phyloP scores from a whole-genome alignment of 352 stramenopile species.

The Phytopythium kandeliae region DNA sequence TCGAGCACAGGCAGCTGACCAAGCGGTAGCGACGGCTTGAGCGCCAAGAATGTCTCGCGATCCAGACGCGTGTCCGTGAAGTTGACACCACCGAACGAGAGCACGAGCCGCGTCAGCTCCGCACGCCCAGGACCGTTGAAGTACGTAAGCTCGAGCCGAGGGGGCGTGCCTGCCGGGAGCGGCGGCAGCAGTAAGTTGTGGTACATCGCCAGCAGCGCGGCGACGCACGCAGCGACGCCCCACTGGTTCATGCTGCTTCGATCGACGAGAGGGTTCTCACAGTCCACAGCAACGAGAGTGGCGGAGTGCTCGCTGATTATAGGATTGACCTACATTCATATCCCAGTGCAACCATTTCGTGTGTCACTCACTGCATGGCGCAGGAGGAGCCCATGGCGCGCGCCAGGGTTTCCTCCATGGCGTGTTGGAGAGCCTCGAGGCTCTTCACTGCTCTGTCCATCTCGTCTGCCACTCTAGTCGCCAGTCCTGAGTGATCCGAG shows the following conservation, averaged over 20 bases:
- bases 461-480: background rate
- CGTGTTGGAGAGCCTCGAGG: slow-evolving; percentile 25
- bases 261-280: too few species aligned
- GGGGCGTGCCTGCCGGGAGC: background rate
- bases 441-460: slow-evolving; percentile 7
- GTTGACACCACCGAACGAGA: slow-evolving; percentile 42
- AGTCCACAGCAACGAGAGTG: too few species aligned
- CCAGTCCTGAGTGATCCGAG: background rate
- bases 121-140: slow-evolving; percentile 32
- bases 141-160: slow-evolving; percentile 65
- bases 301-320: too few species aligned
- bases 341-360: too few species aligned
- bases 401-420: slow-evolving; percentile 38
- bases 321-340: too few species aligned
- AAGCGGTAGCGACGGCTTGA: slow-evolving; percentile 52
- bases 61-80: slow-evolving; percentile 63
- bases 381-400: slow-evolving; percentile 31
- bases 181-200: slow-evolving; percentile 17
- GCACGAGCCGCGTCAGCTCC: slow-evolving; percentile 54
- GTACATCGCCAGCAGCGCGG: slow-evolving; percentile 22
- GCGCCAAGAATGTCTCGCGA: slow-evolving; percentile 26
- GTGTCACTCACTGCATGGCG: slow-evolving; percentile 43
- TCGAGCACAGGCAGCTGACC: slow-evolving; percentile 41
- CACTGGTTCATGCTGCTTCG: slow-evolving; percentile 32
- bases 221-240: slow-evolving; percentile 14